Evolutionary conservation across 257 asterid species (phyloP).

Genomic region (Fraxinus pennsylvanica): DNA sequence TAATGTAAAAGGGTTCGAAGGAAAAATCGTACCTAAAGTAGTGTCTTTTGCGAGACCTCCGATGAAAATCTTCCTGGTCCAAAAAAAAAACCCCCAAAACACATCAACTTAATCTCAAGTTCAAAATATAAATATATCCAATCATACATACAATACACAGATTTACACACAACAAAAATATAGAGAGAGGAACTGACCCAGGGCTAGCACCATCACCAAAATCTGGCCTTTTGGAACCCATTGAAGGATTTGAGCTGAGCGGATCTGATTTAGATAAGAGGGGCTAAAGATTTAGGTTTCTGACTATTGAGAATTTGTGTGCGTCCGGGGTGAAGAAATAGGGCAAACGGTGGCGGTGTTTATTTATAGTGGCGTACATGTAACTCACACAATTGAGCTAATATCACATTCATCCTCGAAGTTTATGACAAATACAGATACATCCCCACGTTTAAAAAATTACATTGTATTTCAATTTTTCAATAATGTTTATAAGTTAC

Average conservation of each 20-base stretch:
- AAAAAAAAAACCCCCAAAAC: neutral
- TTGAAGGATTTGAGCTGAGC: slow-evolving; percentile 30
- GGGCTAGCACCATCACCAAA: slow-evolving; percentile 97
- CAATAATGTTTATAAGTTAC: no score
- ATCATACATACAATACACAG: neutral
- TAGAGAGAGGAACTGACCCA: slow-evolving; percentile 50
- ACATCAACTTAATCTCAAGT: slow-evolving; percentile 15
- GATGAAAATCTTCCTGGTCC: slow-evolving; percentile 76
- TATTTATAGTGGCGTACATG: neutral
- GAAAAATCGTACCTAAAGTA: slow-evolving; percentile 55
- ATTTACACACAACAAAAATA: neutral
- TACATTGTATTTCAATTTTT: neutral
- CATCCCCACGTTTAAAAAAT: neutral
- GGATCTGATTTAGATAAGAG: slow-evolving; percentile 35
- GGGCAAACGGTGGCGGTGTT: neutral
- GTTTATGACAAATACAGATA: neutral
- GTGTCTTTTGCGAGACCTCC: slow-evolving; percentile 93
- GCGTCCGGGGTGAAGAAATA: neutral
- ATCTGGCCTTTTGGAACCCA: slow-evolving; percentile 81
- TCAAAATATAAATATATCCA: neutral
- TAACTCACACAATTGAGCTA: neutral
- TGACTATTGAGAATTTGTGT: neutral
- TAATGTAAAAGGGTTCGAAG: neutral
- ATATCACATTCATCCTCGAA: neutral
- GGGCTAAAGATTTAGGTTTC: slow-evolving; percentile 59